Conservation (phyloP, 768 basidiomycete genomes). For the Tephrocybe sp. region DNA sequence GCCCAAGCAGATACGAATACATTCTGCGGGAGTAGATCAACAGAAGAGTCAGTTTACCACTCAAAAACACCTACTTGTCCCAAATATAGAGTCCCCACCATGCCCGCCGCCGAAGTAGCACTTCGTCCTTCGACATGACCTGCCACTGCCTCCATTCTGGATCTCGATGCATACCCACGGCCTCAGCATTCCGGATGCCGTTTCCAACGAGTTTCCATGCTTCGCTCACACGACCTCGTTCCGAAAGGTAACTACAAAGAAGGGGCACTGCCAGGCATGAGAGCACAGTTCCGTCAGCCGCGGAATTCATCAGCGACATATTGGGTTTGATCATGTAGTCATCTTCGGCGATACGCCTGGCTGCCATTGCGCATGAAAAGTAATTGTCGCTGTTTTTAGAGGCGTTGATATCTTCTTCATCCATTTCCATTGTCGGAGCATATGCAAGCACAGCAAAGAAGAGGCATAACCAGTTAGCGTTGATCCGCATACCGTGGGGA, state of each 20-base stretch:
- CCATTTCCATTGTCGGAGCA: slow-evolving; percentile 25
- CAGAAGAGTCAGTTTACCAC: slow-evolving; percentile 1
- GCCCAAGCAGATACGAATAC: slow-evolving; percentile 43
- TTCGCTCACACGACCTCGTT: slow-evolving; percentile 48
- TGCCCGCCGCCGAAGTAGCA: slow-evolving; percentile 36
- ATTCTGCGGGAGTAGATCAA: slow-evolving; percentile 28
- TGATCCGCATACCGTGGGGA: slow-evolving; percentile 37
- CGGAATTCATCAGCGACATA: slow-evolving; percentile 35
- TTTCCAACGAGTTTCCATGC: slow-evolving; percentile 47
- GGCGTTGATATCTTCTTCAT: slow-evolving; percentile 3
- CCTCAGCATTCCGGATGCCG: slow-evolving; percentile 37
- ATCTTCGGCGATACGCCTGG: slow-evolving; percentile 46
- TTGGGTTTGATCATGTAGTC: slow-evolving; percentile 36
- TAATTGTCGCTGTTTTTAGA: slow-evolving; percentile 26
- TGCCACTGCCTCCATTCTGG: slow-evolving; percentile 41
- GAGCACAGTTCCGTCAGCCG: slow-evolving; percentile 46
- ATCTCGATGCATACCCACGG: slow-evolving; percentile 45
- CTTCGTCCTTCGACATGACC: slow-evolving; percentile 44
- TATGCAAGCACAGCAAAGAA: slow-evolving; percentile 50
- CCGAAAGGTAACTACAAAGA: slow-evolving; percentile 44
- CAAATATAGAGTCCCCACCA: slow-evolving; percentile 45
- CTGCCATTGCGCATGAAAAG: slow-evolving; percentile 45
- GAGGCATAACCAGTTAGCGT: slow-evolving; percentile 50
- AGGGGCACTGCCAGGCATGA: slow-evolving; percentile 47
- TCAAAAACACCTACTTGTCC: slow-evolving; percentile 37